Evolutionary conservation across 2,329 filamentous ascomycete species (phyloP), one percentile per base, ranked within the genome.

Genomic region (Verticillium nonalfalfae): DNA sequence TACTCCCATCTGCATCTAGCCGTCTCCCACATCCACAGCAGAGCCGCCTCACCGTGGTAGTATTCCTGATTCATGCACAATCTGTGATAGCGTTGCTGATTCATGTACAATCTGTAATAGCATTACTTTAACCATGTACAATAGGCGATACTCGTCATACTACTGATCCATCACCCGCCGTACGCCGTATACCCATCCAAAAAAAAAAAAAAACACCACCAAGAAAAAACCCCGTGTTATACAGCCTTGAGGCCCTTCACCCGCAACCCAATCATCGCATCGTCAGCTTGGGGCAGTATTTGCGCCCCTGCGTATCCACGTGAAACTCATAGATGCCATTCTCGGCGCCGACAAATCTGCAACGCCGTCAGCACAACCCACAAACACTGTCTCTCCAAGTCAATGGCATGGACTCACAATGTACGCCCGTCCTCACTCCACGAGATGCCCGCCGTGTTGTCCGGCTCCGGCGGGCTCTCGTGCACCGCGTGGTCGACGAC

Each of bases 261-360:
- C 7, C 14, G 5, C 33, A 26, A 26, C 26, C 26, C 26, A 26
- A 55, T 79, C 67, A 87, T 63, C 82, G 79, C 72, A 84, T 75
- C 54, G 77, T 76, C 65, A 86, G 74, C 64, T 81, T 83, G 2
- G 86, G 83, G 64, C 80, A 82, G 36, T 81, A 75, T 72, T 86
- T 90, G 63, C 90, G 80, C 61, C 77, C 80, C 57, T 83, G 79
- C 18, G 87, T 68, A 70, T 91, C 87, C 65, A 93, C 81, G 38
- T 81, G 82, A 67, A 91, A 85, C 74, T 93, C 89, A 68, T 91
- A 91, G 60, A 93, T 88, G 61, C 90, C 90, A 66, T 90, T 86
- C 70, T 91, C 87, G 38, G 85, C 83, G 21, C 83, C 86, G 50
- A 88, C 77, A 67, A 83, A 88, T 60, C 86, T 89, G 38, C 18